These are phyloP conservation scores for Mucor racemosus DNA, from an alignment of 371 early-diverging fungal genomes.

Conservation along the genomic window DNA sequence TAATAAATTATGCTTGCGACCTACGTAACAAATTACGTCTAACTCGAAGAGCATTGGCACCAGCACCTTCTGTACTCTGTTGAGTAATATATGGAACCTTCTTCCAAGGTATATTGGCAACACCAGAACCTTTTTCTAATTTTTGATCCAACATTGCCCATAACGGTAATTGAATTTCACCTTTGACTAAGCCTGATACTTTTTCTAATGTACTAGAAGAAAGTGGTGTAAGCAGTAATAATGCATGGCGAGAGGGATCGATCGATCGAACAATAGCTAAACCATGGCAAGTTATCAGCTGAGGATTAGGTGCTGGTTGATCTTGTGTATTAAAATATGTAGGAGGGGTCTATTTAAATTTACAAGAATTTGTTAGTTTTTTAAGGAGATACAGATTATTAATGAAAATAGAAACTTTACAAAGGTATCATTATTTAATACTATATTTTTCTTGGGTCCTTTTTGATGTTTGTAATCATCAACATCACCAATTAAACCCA, in stretches of 20 bases:
- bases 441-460: constrained; percentile 9
- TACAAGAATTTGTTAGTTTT: no score
- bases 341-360: constrained; percentile 39
- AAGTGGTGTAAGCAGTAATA: constrained; percentile 72
- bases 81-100: constrained; percentile 54
- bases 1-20: constrained; percentile 8
- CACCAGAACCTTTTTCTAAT: constrained; percentile 41
- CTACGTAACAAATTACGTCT: constrained; percentile 46
- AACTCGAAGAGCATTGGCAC: constrained; percentile 37
- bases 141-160: constrained; percentile 48
- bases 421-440: constrained; percentile 9
- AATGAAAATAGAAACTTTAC: constrained; percentile 8
- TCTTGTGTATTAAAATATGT: constrained; percentile 59
- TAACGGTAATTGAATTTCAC: constrained; percentile 57
- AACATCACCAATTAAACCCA: constrained; percentile 68
- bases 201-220: constrained; percentile 47
- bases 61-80: constrained; percentile 41
- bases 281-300: constrained; percentile 66
- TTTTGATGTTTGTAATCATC: constrained; percentile 14
- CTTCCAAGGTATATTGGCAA: constrained; percentile 56
- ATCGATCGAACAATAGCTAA: constrained; percentile 77
- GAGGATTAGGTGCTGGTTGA: constrained; percentile 55
- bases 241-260: constrained; percentile 59
- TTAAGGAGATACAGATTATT: neutral
- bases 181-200: constrained; percentile 69